Evolutionary conservation across 768 basidiomycete genomes (phyloP).

Genomic region (Dacryopinax primogenitus): DNA sequence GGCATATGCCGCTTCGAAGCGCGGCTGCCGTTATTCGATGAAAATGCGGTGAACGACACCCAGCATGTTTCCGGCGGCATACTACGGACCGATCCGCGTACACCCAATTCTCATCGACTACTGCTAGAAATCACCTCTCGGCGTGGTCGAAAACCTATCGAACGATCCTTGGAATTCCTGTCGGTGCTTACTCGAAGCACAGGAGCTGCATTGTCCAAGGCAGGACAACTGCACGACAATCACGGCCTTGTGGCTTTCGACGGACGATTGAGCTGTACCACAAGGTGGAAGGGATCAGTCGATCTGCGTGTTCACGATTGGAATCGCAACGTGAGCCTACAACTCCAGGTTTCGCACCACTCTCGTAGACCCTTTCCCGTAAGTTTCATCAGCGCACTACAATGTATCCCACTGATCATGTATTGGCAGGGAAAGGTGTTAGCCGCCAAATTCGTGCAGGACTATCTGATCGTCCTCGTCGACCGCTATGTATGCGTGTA

Average conservation of each 20-base stretch:
- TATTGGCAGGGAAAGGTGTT: not conserved
- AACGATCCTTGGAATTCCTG: not conserved
- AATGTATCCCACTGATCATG: not conserved
- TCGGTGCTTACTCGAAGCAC: not conserved
- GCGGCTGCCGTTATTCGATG: not conserved
- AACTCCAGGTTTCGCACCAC: not conserved
- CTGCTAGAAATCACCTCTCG: not conserved
- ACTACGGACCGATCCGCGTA: not conserved
- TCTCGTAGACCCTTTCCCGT: not conserved
- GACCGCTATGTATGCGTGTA: not conserved
- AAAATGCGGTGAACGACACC: not conserved
- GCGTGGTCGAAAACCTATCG: not conserved
- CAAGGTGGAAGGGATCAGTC: not conserved
- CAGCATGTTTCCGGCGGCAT: not conserved
- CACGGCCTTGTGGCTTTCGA: not conserved
- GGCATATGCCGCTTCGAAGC: not conserved
- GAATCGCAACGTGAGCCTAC: not conserved
- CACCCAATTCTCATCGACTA: not conserved
- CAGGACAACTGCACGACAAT: not conserved
- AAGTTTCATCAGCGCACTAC: not conserved
- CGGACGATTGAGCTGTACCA: not conserved
- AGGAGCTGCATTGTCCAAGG: not conserved
- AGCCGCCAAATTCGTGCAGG: not conserved
- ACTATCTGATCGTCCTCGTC: not conserved
- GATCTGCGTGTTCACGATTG: not conserved